These are phyloP conservation scores for Podila verticillata DNA, from an alignment of 192 early-diverging fungal species.

Conservation along the genomic window DNA sequence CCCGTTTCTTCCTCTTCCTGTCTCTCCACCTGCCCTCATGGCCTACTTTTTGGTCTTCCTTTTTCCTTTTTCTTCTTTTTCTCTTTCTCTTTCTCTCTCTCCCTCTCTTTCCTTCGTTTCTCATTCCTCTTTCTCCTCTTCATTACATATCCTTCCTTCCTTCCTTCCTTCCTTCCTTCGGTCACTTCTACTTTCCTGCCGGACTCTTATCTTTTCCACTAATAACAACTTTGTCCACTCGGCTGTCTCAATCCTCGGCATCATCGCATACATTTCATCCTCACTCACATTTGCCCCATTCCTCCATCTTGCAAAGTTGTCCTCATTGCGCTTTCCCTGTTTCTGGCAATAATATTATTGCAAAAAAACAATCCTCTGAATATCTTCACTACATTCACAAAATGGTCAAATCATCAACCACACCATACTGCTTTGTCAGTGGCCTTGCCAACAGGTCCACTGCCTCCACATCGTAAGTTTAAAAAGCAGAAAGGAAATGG, in stretches of 20 bases:
- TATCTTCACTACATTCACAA: neutral
- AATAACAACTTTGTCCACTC: slow-evolving; percentile 1
- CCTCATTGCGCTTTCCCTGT: neutral
- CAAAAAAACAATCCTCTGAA: neutral
- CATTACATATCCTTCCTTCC: slow-evolving; percentile 13
- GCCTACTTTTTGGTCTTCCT: neutral
- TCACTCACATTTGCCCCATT: neutral
- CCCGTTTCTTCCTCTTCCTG: too few relatives aligned
- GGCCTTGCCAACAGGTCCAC: slow-evolving; percentile 24
- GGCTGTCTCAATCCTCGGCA: neutral
- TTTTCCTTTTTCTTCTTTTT: slow-evolving; percentile 1
- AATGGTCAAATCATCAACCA: slow-evolving; percentile 33
- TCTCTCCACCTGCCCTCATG: neutral
- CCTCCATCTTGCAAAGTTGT: neutral
- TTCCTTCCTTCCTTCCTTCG: slow-evolving; percentile 2
- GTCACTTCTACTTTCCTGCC: slow-evolving; percentile 12
- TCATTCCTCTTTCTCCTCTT: slow-evolving; percentile 6
- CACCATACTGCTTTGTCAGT: slow-evolving; percentile 50
- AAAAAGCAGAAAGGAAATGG: neutral
- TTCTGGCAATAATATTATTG: neutral
- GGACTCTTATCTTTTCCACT: neutral
- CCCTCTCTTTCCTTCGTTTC: slow-evolving; percentile 3
- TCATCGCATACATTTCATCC: neutral
- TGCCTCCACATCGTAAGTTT: slow-evolving; percentile 24
- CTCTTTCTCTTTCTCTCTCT: slow-evolving; percentile 3